phyloP scores from a whole-genome alignment of 768 basidiomycete genomes.

The Chalciporus piperatus region DNA sequence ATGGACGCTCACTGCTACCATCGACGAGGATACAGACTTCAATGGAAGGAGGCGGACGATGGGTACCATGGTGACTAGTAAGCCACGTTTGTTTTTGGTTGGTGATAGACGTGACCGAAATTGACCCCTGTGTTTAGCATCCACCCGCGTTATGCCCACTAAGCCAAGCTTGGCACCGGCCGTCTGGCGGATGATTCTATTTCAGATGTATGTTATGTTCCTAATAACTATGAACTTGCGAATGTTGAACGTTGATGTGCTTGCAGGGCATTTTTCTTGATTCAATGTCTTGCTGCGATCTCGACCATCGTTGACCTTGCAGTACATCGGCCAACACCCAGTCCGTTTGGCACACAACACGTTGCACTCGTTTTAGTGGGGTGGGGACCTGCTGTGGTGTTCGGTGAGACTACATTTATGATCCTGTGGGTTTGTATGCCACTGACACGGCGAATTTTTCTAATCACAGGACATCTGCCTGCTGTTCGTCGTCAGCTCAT shows the following conservation, averaged over 20 bases:
- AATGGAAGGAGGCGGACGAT: background rate
- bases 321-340: constrained; percentile 35
- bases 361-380: constrained; percentile 54
- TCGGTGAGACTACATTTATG: constrained; percentile 37
- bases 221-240: too few relatives aligned
- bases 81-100: background rate
- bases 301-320: constrained; percentile 52
- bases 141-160: background rate
- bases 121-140: constrained; percentile 5
- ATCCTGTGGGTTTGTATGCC: background rate
- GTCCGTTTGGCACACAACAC: constrained; percentile 64
- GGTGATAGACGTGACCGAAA: background rate
- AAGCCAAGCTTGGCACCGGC: constrained; percentile 35
- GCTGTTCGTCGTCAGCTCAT: constrained; percentile 37
- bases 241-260: background rate
- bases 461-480: constrained; percentile 34
- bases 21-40: background rate
- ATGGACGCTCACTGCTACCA: constrained; percentile 7
- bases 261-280: constrained; percentile 40
- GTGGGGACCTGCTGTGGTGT: constrained; percentile 58
- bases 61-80: constrained; percentile 8
- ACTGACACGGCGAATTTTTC: constrained; percentile 1
- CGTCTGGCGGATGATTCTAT: constrained; percentile 52
- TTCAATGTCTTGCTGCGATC: constrained; percentile 49
- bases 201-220: constrained; percentile 55